Conservation (phyloP, 768 basidiomycete genomes). For the Paxillus involutus region DNA sequence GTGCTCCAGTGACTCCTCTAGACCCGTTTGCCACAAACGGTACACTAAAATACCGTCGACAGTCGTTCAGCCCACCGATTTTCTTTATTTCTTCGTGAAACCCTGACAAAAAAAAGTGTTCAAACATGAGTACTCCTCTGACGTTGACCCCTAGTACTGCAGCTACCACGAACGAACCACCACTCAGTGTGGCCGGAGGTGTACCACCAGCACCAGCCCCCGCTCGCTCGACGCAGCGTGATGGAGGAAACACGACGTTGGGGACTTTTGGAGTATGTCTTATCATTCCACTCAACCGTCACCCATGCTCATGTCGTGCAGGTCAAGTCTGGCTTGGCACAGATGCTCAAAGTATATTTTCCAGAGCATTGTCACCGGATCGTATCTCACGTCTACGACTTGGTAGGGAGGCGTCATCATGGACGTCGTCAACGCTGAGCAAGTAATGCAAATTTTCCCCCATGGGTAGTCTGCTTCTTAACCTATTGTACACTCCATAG, state of each 20-base stretch:
- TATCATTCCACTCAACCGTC: background rate
- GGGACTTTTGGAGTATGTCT: slow-evolving; percentile 69
- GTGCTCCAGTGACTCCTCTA: background rate
- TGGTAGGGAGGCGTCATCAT: slow-evolving; percentile 84
- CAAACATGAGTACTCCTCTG: slow-evolving; percentile 17
- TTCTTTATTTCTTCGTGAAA: background rate
- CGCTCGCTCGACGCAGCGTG: slow-evolving; percentile 48
- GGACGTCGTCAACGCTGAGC: slow-evolving; percentile 88
- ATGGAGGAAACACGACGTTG: slow-evolving; percentile 56
- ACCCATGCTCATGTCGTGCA: slow-evolving; percentile 25
- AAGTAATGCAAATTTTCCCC: slow-evolving; percentile 20
- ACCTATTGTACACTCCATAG: slow-evolving; percentile 23
- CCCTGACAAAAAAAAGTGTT: background rate
- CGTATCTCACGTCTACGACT: slow-evolving; percentile 3
- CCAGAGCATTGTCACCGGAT: slow-evolving; percentile 3
- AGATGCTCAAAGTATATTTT: slow-evolving; percentile 85
- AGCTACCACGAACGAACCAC: slow-evolving; percentile 4
- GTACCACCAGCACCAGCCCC: slow-evolving; percentile 37
- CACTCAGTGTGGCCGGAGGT: background rate
- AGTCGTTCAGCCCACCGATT: too few relatives aligned
- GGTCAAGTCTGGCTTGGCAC: slow-evolving; percentile 93
- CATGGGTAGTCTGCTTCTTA: slow-evolving; percentile 17
- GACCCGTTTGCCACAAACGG: too few relatives aligned
- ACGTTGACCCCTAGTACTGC: slow-evolving; percentile 2
- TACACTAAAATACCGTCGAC: too few relatives aligned